A percentile compares a stretch with the other conserved stretches of the same genome.
phyloP scores from a whole-genome alignment of 495 filamentous ascomycete genomes.

The Penicillium daleae region DNA sequence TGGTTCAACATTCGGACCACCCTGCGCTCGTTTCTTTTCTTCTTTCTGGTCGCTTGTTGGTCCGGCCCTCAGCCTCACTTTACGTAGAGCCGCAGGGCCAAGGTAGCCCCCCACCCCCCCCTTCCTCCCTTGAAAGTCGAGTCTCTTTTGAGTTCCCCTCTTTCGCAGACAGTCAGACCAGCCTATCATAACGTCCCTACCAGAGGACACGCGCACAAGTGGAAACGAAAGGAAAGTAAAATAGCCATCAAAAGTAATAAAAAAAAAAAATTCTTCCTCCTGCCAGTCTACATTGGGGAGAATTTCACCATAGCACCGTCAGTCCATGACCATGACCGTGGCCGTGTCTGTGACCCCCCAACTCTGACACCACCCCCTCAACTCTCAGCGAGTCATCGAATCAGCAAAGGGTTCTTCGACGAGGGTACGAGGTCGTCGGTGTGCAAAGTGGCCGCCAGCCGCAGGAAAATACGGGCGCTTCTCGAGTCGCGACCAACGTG shows the following conservation, averaged over 20 bases:
- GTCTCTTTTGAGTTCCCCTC: background rate
- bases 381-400: background rate
- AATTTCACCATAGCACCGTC: background rate
- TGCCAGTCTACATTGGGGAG: background rate
- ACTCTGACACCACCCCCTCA: background rate
- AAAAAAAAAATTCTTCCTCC: background rate
- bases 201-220: background rate
- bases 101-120: conserved; percentile 22
- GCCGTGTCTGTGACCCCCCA: no score
- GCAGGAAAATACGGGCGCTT: conserved; percentile 16
- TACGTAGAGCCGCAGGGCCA: conserved; percentile 34
- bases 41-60: background rate
- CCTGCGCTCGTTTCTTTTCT: background rate
- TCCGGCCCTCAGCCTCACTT: conserved; percentile 33
- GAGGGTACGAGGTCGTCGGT: conserved; percentile 1
- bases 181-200: background rate
- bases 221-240: background rate
- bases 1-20: background rate
- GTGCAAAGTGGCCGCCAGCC: conserved; percentile 12
- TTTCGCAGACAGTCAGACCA: background rate
- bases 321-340: background rate
- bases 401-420: background rate
- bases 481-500: conserved; percentile 10
- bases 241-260: background rate
- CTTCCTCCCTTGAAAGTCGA: background rate